Percentiles rank a stretch among this genome's conserved stretches.
Conservation (phyloP, 129 eudicot genomes). For the Mikania micrantha region DNA sequence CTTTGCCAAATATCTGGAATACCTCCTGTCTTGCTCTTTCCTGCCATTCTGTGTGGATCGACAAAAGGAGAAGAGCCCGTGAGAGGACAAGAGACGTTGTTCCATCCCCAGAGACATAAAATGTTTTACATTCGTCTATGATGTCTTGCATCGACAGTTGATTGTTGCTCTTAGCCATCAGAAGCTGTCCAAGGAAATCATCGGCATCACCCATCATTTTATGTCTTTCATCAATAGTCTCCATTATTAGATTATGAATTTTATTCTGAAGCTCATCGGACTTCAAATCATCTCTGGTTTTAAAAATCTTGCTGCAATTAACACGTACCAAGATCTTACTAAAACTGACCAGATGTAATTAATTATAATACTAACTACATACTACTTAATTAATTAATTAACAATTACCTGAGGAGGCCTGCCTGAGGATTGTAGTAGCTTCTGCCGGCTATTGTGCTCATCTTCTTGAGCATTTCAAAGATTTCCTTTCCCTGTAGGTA, state of each 20-base stretch:
- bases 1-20: constrained; percentile 16
- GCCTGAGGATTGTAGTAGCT: constrained; percentile 19
- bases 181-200: constrained; percentile 33
- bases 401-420: neutral
- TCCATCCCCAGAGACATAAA: constrained; percentile 33
- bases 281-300: constrained; percentile 22
- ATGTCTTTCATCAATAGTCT: constrained; percentile 22
- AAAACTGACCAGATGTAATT: neutral
- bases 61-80: constrained; percentile 27
- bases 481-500: constrained; percentile 27
- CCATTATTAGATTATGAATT: constrained; percentile 15
- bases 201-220: constrained; percentile 2
- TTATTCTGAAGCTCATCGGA: constrained; percentile 24
- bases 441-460: constrained; percentile 28
- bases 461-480: constrained; percentile 25
- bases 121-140: constrained; percentile 34
- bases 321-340: neutral
- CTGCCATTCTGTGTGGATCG: constrained; percentile 37
- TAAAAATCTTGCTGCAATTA: constrained; percentile 16
- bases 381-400: too few species aligned
- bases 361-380: too few species aligned
- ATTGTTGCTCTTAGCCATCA: constrained; percentile 20
- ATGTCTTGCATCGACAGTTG: constrained; percentile 28
- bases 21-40: constrained; percentile 32
- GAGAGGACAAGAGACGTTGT: constrained; percentile 28